Percentiles rank a stretch among this genome's conserved stretches.
These are phyloP conservation scores for Porcisia hertigi DNA, from an alignment of 208 protist genomes.

Conservation along the genomic window DNA sequence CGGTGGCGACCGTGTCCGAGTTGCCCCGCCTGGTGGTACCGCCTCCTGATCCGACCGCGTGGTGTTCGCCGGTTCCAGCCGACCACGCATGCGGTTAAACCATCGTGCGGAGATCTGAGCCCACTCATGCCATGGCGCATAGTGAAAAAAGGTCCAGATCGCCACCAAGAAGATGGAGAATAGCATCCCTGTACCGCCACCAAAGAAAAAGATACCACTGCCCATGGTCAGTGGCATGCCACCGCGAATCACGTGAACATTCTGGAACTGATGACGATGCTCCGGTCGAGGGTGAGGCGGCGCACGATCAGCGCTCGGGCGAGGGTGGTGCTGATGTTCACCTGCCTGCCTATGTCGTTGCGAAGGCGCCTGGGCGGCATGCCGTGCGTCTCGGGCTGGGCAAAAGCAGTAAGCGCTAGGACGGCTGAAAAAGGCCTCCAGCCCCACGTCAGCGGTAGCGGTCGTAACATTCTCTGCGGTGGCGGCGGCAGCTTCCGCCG, in stretches of 20 bases:
- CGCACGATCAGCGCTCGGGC: conserved; percentile 49
- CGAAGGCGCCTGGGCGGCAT: not conserved
- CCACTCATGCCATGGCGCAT: conserved; percentile 55
- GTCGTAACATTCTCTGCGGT: not conserved
- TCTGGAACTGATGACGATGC: conserved; percentile 15
- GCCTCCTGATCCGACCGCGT: not conserved
- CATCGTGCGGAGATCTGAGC: not conserved
- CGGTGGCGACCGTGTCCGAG: not conserved
- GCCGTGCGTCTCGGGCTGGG: conserved; percentile 8
- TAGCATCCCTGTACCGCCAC: conserved; percentile 36
- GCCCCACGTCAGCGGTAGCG: conserved; percentile 9
- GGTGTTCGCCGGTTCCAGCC: conserved; percentile 6
- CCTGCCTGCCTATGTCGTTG: not conserved
- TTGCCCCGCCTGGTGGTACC: conserved; percentile 15
- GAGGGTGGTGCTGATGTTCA: conserved; percentile 31
- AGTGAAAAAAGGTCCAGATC: conserved; percentile 48
- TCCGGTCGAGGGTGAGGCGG: conserved; percentile 40
- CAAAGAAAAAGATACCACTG: conserved; percentile 53
- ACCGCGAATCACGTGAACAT: conserved; percentile 22
- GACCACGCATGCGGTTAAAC: conserved; percentile 13
- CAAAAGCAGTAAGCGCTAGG: conserved; percentile 30
- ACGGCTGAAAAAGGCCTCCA: conserved; percentile 27
- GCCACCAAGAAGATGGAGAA: conserved; percentile 34
- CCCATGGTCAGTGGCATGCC: conserved; percentile 47
- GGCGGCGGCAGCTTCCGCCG: not conserved